Evolutionary conservation across 2,329 filamentous ascomycete genomes (phyloP).

Genomic region (Gyromitra esculenta): DNA sequence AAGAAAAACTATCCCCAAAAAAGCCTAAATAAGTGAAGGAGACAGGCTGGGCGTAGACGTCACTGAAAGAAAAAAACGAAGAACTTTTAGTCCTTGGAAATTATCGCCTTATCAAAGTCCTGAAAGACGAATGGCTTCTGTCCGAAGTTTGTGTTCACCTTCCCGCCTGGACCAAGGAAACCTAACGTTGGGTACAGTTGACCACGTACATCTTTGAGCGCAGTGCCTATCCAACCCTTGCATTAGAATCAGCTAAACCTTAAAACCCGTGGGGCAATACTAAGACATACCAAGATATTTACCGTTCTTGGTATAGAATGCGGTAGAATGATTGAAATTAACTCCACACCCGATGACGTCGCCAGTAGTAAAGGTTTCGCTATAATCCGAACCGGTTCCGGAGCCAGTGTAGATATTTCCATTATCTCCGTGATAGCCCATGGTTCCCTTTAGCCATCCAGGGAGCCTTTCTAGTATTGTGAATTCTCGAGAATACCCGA

Average conservation of each 20-base stretch:
- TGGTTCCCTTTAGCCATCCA: not conserved
- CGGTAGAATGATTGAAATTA: constrained; percentile 17
- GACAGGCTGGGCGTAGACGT: not conserved
- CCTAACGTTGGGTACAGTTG: constrained; percentile 24
- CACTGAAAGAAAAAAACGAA: not conserved
- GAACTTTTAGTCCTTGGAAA: not conserved
- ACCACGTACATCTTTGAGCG: not conserved
- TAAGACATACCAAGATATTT: constrained; percentile 2
- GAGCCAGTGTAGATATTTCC: not conserved
- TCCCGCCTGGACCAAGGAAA: not conserved
- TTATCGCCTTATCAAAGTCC: constrained; percentile 48
- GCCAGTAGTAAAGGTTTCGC: constrained; percentile 8
- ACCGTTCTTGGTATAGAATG: constrained; percentile 40
- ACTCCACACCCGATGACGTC: constrained; percentile 38
- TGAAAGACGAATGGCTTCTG: constrained; percentile 45
- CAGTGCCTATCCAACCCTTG: not conserved
- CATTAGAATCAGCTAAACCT: not conserved
- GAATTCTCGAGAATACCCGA: constrained; percentile 5
- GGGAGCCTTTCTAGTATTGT: not conserved
- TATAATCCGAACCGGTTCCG: not conserved
- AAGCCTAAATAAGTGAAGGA: not conserved
- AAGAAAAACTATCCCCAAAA: too few species aligned
- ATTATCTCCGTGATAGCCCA: constrained; percentile 24
- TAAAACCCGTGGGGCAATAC: too few species aligned
- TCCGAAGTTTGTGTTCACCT: constrained; percentile 28